Base-by-base conservation (phyloP, 345 rosid genomes). In the Atalantia buxifolia region DNA sequence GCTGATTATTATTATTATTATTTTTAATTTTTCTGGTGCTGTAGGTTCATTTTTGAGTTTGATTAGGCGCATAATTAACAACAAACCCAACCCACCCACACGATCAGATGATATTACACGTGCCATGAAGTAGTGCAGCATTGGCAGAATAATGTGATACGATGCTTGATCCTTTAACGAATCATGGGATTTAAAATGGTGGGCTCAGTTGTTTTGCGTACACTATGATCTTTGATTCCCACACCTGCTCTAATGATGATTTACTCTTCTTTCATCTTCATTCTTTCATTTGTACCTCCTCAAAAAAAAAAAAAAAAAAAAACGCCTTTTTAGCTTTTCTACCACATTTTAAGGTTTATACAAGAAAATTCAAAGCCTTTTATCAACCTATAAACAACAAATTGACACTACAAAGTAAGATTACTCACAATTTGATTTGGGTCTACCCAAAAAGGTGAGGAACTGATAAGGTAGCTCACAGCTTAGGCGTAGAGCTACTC, bases 171-270 rank as follows among this genome's bases (percentile, higher is more conserved):
- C 22, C 21, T 56, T 9, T 48, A 33, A 56, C 33, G 65, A 56
- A 9, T 35, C 12, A 5, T 33, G 12, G 66, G 59, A 55, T 38
- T 67, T 19, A 25, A 28, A 59, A 73, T 53, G 83, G 81, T 72
- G 86, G 86, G 83, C 83, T 83, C 81, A 19, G 30, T 45, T 70
- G 77, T 74, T 56, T 31, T 69, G n/a, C 63, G 69, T 33, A 31
- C 38, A 56, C 72, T 72, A 77, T 77, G 38, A 80, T 80, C 74
- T 45, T 45, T 45, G 50, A 77, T 55, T 13, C 35, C 71, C 72
- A 66, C 64, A 38, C 78, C 75, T 77, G 66, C 75, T 21, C 78
- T 67, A 73, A 81, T 73, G 45, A 81, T 81, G 35, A 81, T 81
- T 77, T 77, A 72, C 27, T 12, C 65, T 50, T 42, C 67, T 69